phyloP scores from a whole-genome alignment of 2,329 filamentous ascomycete genomes.

The Fusarium penzigii region DNA sequence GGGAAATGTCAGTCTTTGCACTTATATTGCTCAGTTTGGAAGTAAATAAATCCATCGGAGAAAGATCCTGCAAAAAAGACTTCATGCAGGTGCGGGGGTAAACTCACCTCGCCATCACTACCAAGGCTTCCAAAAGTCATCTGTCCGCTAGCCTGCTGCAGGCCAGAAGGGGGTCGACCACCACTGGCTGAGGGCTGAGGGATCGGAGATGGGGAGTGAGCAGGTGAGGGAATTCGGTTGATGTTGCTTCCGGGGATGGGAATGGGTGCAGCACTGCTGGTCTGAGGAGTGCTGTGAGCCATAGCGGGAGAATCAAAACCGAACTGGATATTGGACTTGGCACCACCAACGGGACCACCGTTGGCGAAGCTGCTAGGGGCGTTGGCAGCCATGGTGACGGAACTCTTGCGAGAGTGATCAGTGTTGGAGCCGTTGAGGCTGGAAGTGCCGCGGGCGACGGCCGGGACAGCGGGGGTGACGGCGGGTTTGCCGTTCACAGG shows the following conservation, averaged over 20 bases:
- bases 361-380: conserved; percentile 77
- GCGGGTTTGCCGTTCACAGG: conserved; percentile 82
- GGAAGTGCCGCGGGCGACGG: conserved; percentile 63
- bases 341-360: conserved; percentile 62
- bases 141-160: conserved; percentile 66
- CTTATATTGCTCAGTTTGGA: no score
- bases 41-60: no score
- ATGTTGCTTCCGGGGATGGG: conserved; percentile 65
- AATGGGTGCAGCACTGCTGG: conserved; percentile 55
- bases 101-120: conserved; percentile 73
- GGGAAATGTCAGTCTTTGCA: conserved; percentile 25
- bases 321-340: conserved; percentile 74
- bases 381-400: conserved; percentile 87
- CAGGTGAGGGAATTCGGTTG: conserved; percentile 73
- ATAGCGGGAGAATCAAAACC: conserved; percentile 73
- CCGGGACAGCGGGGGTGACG: conserved; percentile 69
- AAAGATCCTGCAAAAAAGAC: not conserved
- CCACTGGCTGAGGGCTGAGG: conserved; percentile 83
- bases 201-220: conserved; percentile 89
- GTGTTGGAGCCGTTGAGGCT: conserved; percentile 68
- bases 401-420: conserved; percentile 82
- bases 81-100: not conserved
- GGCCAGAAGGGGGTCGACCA: conserved; percentile 78
- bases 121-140: conserved; percentile 83
- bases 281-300: conserved; percentile 67